A percentile compares a stretch with the other conserved stretches of the same genome.
phyloP scores from a whole-genome alignment of 2,329 filamentous ascomycete genomes.

The Sclerotiophoma versabilis region DNA sequence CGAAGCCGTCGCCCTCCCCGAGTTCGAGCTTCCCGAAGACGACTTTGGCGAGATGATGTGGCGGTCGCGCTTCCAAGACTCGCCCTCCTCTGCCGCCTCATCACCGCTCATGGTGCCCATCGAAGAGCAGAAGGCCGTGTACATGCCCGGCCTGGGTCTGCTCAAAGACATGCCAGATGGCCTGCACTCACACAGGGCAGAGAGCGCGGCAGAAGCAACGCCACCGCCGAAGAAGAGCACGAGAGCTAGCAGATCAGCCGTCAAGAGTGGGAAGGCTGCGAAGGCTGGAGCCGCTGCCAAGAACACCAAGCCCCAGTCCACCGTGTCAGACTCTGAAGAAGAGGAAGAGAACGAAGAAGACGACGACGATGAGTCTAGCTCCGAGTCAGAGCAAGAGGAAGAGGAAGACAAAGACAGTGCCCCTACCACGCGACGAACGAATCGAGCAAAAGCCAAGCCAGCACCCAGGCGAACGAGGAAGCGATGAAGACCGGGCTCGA shows the following conservation, averaged over 20 bases:
- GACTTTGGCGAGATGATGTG: slow-evolving; percentile 55
- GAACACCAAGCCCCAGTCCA: slow-evolving; percentile 41
- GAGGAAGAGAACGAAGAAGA: slow-evolving; percentile 51
- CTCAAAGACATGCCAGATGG: slow-evolving; percentile 42
- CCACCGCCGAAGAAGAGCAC: slow-evolving; percentile 42
- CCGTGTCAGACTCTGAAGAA: slow-evolving; percentile 44
- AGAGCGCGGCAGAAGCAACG: slow-evolving; percentile 39
- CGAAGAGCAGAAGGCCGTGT: slow-evolving; percentile 44
- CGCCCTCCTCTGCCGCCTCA: slow-evolving; percentile 35
- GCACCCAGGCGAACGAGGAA: slow-evolving; percentile 42
- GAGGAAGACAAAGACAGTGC: slow-evolving; percentile 44
- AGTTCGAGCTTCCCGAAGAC: slow-evolving; percentile 55
- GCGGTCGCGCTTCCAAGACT: slow-evolving; percentile 47
- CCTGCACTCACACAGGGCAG: slow-evolving; percentile 36
- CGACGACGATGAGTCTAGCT: slow-evolving; percentile 40
- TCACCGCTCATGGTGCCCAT: slow-evolving; percentile 42
- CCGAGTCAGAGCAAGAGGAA: slow-evolving; percentile 31
- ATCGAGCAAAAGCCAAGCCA: slow-evolving; percentile 34
- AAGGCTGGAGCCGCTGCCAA: slow-evolving; percentile 36
- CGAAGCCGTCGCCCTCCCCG: slow-evolving; percentile 40
- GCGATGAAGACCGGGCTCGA: slow-evolving; percentile 22
- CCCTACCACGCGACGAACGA: slow-evolving; percentile 43
- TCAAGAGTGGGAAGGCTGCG: slow-evolving; percentile 32
- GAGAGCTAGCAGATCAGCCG: slow-evolving; percentile 32
- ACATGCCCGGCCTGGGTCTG: slow-evolving; percentile 42